A percentile compares a stretch with the other conserved stretches of the same genome.
Conservation (phyloP, 108 stramenopile species). For the Nitzschia putrida region DNA sequence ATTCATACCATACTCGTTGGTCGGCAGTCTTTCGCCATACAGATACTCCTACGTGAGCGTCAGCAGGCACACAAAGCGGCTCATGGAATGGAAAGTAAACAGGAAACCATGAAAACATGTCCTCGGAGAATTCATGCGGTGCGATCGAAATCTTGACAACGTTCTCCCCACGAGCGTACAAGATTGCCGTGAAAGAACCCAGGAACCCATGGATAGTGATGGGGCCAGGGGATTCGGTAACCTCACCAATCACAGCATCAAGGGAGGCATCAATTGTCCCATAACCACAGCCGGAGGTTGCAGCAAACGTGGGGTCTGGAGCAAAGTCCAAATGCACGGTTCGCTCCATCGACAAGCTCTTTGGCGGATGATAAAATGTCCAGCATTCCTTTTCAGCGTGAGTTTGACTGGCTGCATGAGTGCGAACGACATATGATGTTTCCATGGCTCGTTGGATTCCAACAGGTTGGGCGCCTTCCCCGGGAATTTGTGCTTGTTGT, state of each 20-base stretch:
- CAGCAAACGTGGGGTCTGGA: conserved; percentile 53
- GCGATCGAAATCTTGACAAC: conserved; percentile 81
- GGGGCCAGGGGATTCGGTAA: conserved; percentile 17
- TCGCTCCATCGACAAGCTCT: conserved; percentile 42
- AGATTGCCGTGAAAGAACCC: conserved; percentile 90
- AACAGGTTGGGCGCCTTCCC: conserved; percentile 49
- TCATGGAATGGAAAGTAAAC: conserved; percentile 88
- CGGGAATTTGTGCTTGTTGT: conserved; percentile 58
- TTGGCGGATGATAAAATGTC: conserved; percentile 85
- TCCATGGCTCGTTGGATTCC: conserved; percentile 85
- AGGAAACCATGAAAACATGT: conserved; percentile 98
- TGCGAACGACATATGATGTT: conserved; percentile 94
- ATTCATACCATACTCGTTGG: conserved; percentile 97
- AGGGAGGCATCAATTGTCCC: conserved; percentile 61
- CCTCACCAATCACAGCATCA: conserved; percentile 22
- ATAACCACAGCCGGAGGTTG: conserved; percentile 58
- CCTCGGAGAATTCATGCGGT: conserved; percentile 85
- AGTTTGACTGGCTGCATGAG: conserved; percentile 89
- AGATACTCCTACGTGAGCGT: conserved; percentile 65
- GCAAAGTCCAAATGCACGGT: conserved; percentile 51
- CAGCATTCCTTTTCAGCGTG: conserved; percentile 82
- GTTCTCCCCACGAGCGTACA: conserved; percentile 55
- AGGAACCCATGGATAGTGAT: conserved; percentile 91
- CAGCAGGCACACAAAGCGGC: conserved; percentile 76
- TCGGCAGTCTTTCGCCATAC: conserved; percentile 81